Base-by-base conservation (phyloP, 176 grass and related monocot genomes). In the Eragrostis curvula region DNA sequence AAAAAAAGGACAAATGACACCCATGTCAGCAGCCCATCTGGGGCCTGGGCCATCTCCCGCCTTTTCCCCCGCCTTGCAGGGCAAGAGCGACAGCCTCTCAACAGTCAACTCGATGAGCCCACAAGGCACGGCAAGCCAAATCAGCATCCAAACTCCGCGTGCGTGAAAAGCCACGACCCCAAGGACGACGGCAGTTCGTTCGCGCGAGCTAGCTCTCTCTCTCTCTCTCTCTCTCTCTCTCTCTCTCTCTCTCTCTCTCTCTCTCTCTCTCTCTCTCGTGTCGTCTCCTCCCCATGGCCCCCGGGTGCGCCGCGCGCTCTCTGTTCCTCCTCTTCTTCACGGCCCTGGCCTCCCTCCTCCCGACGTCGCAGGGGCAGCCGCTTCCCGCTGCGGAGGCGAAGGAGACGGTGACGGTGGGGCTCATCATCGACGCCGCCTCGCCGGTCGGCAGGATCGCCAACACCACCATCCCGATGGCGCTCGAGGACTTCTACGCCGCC, bases 401-500 rank as follows among this genome's bases (percentile, higher is more conserved):
- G 64, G 64, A 40, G 20, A 39, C 62, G 8, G 79, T 92, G 52
- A 84, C 72, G 39, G 89, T 94, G 41, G 92, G 92, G 3, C 23
- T 94, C 53, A 87, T 94, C 66, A 43, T 92, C 66, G 86, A 94
- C 40, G 75, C 79, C 70, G 50, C 2, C 20, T 89, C 92, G 8
- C 73, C 63, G 8, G 84, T 85, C 16, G 92, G 92, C 30, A 89
- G 24, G 60, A 79, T 87, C 64, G 87, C 80, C 44, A 64, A 0
- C 2, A 95, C 84, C 32, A 84, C 74, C 45, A 79, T 89, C 48
- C 72, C 71, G 23, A 87, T 95, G 89, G 92, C 92, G 71, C 63
- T 90, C 55, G 87, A 79, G 4, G 92, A 95, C 58, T 95, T 87
- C 77, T 92, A 92, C 69, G 77, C 67, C 39, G 77, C 76, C 77